Evolutionary conservation across 257 asterid genomes (phyloP).

Genomic region (Misopates orontium): DNA sequence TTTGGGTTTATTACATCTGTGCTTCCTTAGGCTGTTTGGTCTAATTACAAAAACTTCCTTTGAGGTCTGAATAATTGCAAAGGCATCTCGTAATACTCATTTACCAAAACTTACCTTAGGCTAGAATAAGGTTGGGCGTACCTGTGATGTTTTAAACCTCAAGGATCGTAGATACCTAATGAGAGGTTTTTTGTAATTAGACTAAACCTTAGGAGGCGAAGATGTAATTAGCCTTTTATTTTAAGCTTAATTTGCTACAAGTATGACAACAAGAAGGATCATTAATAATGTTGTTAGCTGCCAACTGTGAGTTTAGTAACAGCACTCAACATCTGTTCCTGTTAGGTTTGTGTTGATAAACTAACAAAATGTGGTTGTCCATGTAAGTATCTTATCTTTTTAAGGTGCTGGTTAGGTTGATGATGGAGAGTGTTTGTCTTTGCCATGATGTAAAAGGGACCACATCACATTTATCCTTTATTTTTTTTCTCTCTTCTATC

Average conservation of each 20-base stretch:
- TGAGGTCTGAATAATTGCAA: too few relatives aligned
- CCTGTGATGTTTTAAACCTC: too few relatives aligned
- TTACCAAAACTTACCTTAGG: too few relatives aligned
- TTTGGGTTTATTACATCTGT: too few relatives aligned
- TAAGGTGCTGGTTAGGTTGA: background rate
- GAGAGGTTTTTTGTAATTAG: too few relatives aligned
- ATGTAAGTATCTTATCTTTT: background rate
- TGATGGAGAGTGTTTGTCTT: background rate
- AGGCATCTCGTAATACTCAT: too few relatives aligned
- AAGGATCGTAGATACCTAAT: too few relatives aligned
- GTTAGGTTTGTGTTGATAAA: background rate
- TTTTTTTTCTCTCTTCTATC: background rate
- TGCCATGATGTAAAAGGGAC: too few relatives aligned
- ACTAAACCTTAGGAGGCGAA: too few relatives aligned
- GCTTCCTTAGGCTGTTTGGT: too few relatives aligned
- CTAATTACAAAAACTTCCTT: too few relatives aligned
- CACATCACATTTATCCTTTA: background rate
- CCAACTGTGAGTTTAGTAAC: background rate
- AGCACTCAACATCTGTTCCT: background rate
- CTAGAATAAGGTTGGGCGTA: too few relatives aligned
- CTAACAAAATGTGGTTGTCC: background rate
- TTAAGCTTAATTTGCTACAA: background rate
- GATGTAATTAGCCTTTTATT: background rate
- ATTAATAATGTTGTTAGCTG: background rate
- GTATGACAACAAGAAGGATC: background rate